phyloP scores from a whole-genome alignment of 116 monocot genomes.

The Phalaenopsis hybrid region DNA sequence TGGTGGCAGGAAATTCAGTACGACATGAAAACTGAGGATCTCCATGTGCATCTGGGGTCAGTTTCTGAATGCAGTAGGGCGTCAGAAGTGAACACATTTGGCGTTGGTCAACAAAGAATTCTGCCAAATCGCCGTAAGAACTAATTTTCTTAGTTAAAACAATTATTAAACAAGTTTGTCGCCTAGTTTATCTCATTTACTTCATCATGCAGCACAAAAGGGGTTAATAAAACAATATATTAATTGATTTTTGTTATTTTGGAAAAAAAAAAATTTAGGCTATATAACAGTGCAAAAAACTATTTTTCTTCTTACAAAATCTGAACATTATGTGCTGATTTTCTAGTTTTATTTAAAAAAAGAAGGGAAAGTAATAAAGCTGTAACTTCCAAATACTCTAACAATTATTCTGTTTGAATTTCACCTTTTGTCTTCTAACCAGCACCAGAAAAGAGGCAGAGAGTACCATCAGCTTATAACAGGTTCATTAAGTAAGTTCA shows the following conservation, averaged over 20 bases:
- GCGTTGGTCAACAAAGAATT: not conserved
- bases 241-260: too few species aligned
- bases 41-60: not conserved
- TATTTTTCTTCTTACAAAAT: too few species aligned
- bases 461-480: conserved; percentile 84
- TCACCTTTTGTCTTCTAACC: not conserved
- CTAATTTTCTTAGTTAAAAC: not conserved
- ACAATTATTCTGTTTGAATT: not conserved
- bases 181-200: too few species aligned
- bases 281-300: too few species aligned
- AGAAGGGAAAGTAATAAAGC: too few species aligned
- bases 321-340: too few species aligned
- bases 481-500: conserved; percentile 87
- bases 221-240: too few species aligned
- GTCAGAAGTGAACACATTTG: not conserved
- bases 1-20: not conserved
- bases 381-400: not conserved
- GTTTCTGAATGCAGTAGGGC: not conserved
- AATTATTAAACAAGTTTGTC: too few species aligned
- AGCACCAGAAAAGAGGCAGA: conserved; percentile 83
- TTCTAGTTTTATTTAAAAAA: too few species aligned
- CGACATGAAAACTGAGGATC: not conserved
- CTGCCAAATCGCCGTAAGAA: conserved; percentile 4
- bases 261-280: too few species aligned
- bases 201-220: too few species aligned